These are phyloP conservation scores for Sorghum bicolor DNA, from an alignment of 176 grass and related monocot species.

Conservation along the genomic window Sorghum_bicolor_NCBIv3 NC_012873.2:56282001-56282500, in stretches of 20 bases:
- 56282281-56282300: conserved; percentile 6
- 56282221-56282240: not conserved
- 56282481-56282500: not conserved
- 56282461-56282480: not conserved
- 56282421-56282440: conserved; percentile 20
- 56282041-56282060: not conserved
- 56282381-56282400: not conserved
- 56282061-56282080: not conserved
- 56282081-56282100: not conserved
- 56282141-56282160: not conserved
- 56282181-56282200: not conserved
- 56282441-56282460: not conserved
- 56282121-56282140: not conserved
- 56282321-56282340: not conserved
- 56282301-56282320: not conserved
- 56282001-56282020: not conserved
- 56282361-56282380: conserved; percentile 36
- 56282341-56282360: conserved; percentile 24
- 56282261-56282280: conserved; percentile 24
- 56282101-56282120: conserved; percentile 6
- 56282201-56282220: not conserved
- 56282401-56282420: conserved; percentile 32
- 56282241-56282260: not conserved
- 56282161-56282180: conserved; percentile 27
- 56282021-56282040: not conserved